Base-by-base conservation (phyloP, 768 basidiomycete genomes). In the Cystobasidium onofrii region DNA sequence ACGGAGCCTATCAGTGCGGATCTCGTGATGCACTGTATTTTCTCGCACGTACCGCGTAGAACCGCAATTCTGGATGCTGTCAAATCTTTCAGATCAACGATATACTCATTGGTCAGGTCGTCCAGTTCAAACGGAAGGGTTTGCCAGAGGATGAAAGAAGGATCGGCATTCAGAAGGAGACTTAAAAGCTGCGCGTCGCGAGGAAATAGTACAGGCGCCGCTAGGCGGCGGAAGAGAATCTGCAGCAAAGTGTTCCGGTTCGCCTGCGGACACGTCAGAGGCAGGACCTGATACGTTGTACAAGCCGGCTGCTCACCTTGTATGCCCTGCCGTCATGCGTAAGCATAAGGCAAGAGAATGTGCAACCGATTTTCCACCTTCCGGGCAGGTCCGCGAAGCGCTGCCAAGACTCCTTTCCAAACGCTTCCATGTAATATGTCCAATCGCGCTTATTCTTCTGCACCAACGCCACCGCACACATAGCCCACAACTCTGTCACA, bases 401-500 rank as follows among this genome's bases (percentile, higher is more conserved):
- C 73, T 84, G 82, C 85, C 85, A 87, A 31, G 86, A 86, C 73
- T 86, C 83, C 13, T 83, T 80, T 1, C 85, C 86, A 63, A 81
- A 82, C 18, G 83, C 81, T 12, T 83, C 82, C 76, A 89, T 81
- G 79, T 86, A 89, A 12, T 81, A 78, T 0, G 83, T 78, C 91
- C 90, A 91, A 43, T 85, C 84, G 77, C 82, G 81, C 71, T 82
- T 74, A 25, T 82, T 79, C 72, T 86, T 86, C 75, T 85, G 85
- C 6, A 89, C 84, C 18, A 87, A 77, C 20, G 91, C 84, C 70
- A 84, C 84, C 0, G 86, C 87, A 76, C 88, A 90, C 3, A 87
- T 86, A 7, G 89, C 83, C 89, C 90, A 92, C 76, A 87, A 88
- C 69, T 86, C 85, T 36, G 90, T 83, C 83, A 90, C 86, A 31